These are phyloP conservation scores for Biscogniauxia mediterranea DNA, from an alignment of 2,329 filamentous ascomycete species.

Conservation along the genomic window DNA sequence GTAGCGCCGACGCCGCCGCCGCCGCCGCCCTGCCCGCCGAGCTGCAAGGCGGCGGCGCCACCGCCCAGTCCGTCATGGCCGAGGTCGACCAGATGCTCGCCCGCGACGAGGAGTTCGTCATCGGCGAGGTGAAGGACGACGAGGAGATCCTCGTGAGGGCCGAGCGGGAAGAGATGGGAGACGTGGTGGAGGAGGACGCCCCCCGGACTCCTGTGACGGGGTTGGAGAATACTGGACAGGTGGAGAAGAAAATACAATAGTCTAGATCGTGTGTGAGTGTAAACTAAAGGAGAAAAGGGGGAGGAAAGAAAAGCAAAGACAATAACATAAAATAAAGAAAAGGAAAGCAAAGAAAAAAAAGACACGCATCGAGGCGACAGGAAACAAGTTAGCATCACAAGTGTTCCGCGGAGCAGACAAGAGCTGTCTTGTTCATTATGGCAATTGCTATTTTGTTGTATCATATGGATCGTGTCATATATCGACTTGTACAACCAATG, in stretches of 20 bases:
- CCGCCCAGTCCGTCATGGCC: slow-evolving; percentile 33
- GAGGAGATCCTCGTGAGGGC: slow-evolving; percentile 39
- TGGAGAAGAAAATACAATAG: no score
- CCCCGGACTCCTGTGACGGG: slow-evolving; percentile 17
- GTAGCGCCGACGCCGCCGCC: slow-evolving; percentile 37
- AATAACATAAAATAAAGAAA: no score
- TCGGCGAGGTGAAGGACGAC: slow-evolving; percentile 41
- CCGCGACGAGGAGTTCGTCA: slow-evolving; percentile 44
- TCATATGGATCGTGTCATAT: slow-evolving; percentile 7
- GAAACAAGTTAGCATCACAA: no score
- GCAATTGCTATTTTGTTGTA: slow-evolving; percentile 10
- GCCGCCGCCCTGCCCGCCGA: slow-evolving; percentile 34
- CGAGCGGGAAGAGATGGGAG: slow-evolving; percentile 26
- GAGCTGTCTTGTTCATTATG: background rate
- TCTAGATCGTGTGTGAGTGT: no score
- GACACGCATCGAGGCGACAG: no score
- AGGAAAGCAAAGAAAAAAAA: no score
- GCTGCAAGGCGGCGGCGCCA: slow-evolving; percentile 26
- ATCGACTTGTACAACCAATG: slow-evolving; percentile 10
- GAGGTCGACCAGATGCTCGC: slow-evolving; percentile 42
- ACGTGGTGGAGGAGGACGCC: slow-evolving; percentile 6
- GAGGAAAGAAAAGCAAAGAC: no score
- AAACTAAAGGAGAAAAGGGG: no score
- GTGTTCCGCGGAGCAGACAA: background rate
- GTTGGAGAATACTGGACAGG: no score